Evolutionary conservation across 2,329 filamentous ascomycete species (phyloP).

Genomic region (Fusarium staphyleae): DNA sequence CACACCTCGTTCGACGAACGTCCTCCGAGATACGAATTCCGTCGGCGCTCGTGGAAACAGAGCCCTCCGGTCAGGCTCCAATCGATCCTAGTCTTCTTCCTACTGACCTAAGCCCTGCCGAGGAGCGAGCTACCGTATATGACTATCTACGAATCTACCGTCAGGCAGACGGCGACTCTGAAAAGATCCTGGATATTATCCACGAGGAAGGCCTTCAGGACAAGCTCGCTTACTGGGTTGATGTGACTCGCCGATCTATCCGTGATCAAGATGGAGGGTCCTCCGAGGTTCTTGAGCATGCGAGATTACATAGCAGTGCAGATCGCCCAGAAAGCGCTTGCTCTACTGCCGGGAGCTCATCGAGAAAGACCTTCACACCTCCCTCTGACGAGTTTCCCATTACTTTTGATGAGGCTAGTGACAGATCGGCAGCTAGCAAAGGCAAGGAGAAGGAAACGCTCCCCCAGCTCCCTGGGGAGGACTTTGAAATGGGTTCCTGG

Average conservation of each 20-base stretch:
- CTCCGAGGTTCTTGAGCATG: constrained; percentile 1
- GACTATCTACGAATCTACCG: constrained; percentile 62
- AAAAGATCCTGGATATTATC: constrained; percentile 66
- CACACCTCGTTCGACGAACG: constrained; percentile 20
- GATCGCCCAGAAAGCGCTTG: constrained; percentile 32
- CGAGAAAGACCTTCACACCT: constrained; percentile 34
- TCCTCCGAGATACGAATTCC: constrained; percentile 21
- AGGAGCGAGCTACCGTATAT: constrained; percentile 39
- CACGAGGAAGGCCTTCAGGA: constrained; percentile 66
- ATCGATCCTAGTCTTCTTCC: constrained; percentile 9
- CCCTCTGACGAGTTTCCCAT: constrained; percentile 33
- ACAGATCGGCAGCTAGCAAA: constrained; percentile 16
- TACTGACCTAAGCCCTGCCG: constrained; percentile 3
- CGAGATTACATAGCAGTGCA: neutral
- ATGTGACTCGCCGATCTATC: constrained; percentile 53
- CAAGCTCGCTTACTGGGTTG: constrained; percentile 66
- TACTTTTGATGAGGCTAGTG: constrained; percentile 16
- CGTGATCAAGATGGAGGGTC: constrained; percentile 13
- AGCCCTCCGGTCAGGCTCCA: constrained; percentile 4
- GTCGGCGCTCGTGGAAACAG: constrained; percentile 15
- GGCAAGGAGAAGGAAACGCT: constrained; percentile 27
- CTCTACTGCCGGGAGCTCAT: constrained; percentile 39
- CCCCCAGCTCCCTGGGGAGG: constrained; percentile 11
- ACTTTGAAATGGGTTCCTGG: constrained; percentile 9
- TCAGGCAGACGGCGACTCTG: constrained; percentile 65